phyloP scores from a whole-genome alignment of 1,284 basidiomycete species.

The Cryptococcus sp. region DNA sequence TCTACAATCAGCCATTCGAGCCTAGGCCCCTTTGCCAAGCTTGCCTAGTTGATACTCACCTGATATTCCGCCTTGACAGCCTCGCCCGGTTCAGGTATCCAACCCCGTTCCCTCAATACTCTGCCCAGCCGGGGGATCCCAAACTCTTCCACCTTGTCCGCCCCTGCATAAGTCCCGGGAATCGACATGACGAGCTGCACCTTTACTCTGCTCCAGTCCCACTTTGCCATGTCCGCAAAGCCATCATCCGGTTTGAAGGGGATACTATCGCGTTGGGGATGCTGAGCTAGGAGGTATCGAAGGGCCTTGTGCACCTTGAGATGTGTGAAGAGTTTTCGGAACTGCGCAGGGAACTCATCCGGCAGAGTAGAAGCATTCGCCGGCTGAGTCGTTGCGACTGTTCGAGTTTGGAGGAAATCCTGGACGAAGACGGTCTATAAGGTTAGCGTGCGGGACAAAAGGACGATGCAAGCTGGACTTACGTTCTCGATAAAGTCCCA shows the following conservation, averaged over 20 bases:
- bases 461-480: conserved; percentile 2
- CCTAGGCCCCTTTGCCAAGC: no score
- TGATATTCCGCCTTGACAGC: conserved; percentile 40
- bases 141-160: conserved; percentile 22
- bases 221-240: conserved; percentile 27
- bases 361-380: conserved; percentile 4
- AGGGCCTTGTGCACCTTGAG: conserved; percentile 38
- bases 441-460: not conserved
- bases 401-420: conserved; percentile 32
- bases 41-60: conserved; percentile 25
- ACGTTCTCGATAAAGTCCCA: conserved; percentile 46
- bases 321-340: conserved; percentile 33
- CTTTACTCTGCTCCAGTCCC: conserved; percentile 41
- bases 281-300: conserved; percentile 18
- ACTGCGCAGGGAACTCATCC: conserved; percentile 35
- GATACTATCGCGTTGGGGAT: conserved; percentile 25
- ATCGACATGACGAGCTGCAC: conserved; percentile 43
- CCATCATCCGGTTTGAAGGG: conserved; percentile 20
- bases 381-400: not conserved
- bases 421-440: conserved; percentile 44
- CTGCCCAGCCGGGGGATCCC: conserved; percentile 37
- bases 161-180: conserved; percentile 33
- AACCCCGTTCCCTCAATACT: conserved; percentile 32
- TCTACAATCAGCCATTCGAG: conserved; percentile 18
- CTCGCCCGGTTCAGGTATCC: conserved; percentile 32